phyloP scores from a whole-genome alignment of 805 yeast species.

The Alloascoidea hylecoeti region DNA sequence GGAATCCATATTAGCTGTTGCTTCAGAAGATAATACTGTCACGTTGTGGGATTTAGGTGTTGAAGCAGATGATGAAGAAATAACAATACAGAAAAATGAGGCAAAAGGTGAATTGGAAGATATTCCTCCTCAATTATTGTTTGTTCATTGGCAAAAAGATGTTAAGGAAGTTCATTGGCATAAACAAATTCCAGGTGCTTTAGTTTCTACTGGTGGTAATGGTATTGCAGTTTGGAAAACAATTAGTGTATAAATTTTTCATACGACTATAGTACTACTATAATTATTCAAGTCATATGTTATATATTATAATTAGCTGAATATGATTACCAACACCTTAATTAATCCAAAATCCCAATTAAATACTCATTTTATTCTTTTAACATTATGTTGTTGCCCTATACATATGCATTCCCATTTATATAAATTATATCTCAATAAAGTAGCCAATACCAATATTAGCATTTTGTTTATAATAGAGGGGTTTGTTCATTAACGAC shows the following conservation, averaged over 20 bases:
- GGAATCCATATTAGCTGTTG: slow-evolving; percentile 91
- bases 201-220: slow-evolving; percentile 90
- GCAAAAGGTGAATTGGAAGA: slow-evolving; percentile 62
- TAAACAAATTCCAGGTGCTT: slow-evolving; percentile 88
- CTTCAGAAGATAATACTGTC: slow-evolving; percentile 93
- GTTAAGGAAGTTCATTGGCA: slow-evolving; percentile 99
- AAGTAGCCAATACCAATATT: too few relatives aligned
- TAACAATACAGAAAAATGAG: slow-evolving; percentile 70
- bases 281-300: too few relatives aligned
- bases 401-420: too few relatives aligned
- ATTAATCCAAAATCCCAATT: too few relatives aligned
- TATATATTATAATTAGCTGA: too few relatives aligned
- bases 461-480: too few relatives aligned
- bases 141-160: slow-evolving; percentile 96
- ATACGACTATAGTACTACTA: too few relatives aligned
- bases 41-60: slow-evolving; percentile 97
- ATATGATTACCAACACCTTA: too few relatives aligned
- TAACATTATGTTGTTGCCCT: too few relatives aligned
- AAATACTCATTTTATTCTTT: too few relatives aligned
- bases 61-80: slow-evolving; percentile 97
- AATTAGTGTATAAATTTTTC: slow-evolving; percentile 70
- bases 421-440: too few relatives aligned
- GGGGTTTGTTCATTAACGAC: not conserved
- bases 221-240: slow-evolving; percentile 95
- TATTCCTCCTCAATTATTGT: slow-evolving; percentile 89